Conservation (phyloP, 768 basidiomycete species). For the Pulveroboletus ravenelii region DNA sequence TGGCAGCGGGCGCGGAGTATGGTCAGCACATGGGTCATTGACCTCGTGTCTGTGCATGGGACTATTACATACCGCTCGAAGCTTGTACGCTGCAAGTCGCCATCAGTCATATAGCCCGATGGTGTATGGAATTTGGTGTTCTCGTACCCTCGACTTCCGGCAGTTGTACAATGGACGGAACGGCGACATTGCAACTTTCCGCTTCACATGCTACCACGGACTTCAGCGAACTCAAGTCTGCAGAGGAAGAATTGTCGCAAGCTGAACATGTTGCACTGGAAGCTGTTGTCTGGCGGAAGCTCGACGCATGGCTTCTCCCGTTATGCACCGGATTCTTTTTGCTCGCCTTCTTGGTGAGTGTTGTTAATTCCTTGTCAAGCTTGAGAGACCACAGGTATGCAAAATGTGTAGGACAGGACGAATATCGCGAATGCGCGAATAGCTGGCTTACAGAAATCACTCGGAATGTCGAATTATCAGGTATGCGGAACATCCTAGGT, state of each 20-base stretch:
- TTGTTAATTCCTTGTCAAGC: not conserved
- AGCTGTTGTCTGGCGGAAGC: conserved; percentile 42
- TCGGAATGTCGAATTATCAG: conserved; percentile 33
- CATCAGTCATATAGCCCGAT: no score
- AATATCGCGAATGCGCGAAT: conserved; percentile 60
- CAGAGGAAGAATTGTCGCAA: conserved; percentile 5
- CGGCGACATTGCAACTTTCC: not conserved
- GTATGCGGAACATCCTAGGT: not conserved
- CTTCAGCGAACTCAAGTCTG: not conserved
- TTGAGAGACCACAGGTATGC: not conserved
- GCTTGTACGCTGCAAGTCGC: no score
- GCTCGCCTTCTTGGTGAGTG: conserved; percentile 47
- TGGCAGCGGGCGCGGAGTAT: no score
- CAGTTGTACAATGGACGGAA: not conserved
- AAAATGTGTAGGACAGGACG: conserved; percentile 27
- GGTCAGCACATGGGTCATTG: no score
- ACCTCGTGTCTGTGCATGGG: no score
- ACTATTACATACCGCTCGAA: no score
- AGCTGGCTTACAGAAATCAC: conserved; percentile 52
- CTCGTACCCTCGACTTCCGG: not conserved
- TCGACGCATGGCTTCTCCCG: conserved; percentile 46
- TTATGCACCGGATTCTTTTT: conserved; percentile 47
- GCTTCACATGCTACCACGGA: not conserved
- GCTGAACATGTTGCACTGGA: conserved; percentile 26
- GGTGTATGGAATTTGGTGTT: not conserved